Percentiles rank a stretch among this genome's conserved stretches.
Conservation (phyloP, 176 grass and related monocot species). For the Pontederia paniculata region DNA sequence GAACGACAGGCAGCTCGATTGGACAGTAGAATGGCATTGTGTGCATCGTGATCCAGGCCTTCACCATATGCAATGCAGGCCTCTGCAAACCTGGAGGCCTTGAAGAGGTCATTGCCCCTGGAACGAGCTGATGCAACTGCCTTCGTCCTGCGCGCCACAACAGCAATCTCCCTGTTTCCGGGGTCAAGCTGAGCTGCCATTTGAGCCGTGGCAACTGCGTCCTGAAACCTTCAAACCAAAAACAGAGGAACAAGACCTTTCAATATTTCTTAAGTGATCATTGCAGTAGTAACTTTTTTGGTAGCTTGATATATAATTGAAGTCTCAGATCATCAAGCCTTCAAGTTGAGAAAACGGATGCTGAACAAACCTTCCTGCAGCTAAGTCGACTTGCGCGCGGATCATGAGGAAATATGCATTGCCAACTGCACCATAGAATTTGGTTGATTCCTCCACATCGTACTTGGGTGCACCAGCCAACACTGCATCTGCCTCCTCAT, state of each 20-base stretch:
- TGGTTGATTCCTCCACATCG: constrained; percentile 50
- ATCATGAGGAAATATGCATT: constrained; percentile 72
- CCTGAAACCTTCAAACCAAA: constrained; percentile 49
- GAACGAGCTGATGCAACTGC: constrained; percentile 47
- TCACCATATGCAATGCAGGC: constrained; percentile 69
- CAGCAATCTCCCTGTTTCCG: constrained; percentile 50
- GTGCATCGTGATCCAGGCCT: constrained; percentile 51
- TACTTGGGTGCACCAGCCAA: constrained; percentile 41
- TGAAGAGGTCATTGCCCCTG: constrained; percentile 84
- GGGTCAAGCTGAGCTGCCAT: constrained; percentile 75
- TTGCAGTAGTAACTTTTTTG: too few species aligned
- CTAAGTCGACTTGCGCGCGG: constrained; percentile 79
- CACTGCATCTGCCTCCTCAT: constrained; percentile 67
- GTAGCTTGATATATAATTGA: not conserved
- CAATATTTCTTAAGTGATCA: not conserved
- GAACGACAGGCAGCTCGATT: constrained; percentile 78
- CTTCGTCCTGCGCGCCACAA: constrained; percentile 34
- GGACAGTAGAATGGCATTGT: constrained; percentile 69
- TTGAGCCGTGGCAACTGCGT: constrained; percentile 48
- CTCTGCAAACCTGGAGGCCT: constrained; percentile 58
- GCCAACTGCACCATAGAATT: constrained; percentile 48
- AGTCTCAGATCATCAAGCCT: not conserved
- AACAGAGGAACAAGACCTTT: not conserved
- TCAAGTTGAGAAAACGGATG: not conserved
- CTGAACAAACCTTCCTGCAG: constrained; percentile 47